Evolutionary conservation across 2,329 filamentous ascomycete genomes (phyloP), one percentile per base, ranked within the genome.

Genomic region (Cladosporium sp.): DNA sequence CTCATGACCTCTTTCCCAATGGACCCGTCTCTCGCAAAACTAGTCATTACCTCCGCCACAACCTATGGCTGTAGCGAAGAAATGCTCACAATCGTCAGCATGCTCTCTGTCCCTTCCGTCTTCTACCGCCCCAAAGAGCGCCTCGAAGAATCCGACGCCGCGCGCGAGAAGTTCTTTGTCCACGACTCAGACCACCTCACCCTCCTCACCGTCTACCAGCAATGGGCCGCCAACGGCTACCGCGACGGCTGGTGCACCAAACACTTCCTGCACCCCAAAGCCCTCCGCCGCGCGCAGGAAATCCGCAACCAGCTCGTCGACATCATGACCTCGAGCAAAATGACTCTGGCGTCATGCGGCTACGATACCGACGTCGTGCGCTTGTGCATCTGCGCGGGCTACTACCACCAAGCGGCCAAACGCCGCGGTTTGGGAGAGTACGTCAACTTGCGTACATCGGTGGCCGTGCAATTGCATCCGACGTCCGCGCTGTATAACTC

Each of bases 1-100:
- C 93, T 91, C 71, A 99, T 99, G 95, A 97, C 95, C 28, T 91
- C 92, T 1, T 99, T 98, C 73, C 95, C 95, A 0, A 99, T 99
- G 94, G 95, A 99, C 70, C 95, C 95, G 0, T 93, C 93, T 0
- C 83, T 99, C 11, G 93, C 94, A 8, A 99, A 99, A 78, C 87
- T 99, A 14, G 86, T 99, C 64, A 97, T 99, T 75, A 97, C 91
- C 54, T 90, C 93, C 0, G 90, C 91, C 63, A 73, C 73, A 2
- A 72, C 72, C 14, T 97, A 97, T 76, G 90, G 88, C 54, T 99
- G 95, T 79, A 95, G 90, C 77, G 94, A 98, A 79, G 95, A 99
- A 79, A 97, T 99, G 91, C 86, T 97, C 25, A 98, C 93, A 0
- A 98, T 99, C 58, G 95, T 99, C 25, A 94, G 93, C 26, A 98